phyloP scores from a whole-genome alignment of 768 basidiomycete species.

The Leccinum subgranulosum region DNA sequence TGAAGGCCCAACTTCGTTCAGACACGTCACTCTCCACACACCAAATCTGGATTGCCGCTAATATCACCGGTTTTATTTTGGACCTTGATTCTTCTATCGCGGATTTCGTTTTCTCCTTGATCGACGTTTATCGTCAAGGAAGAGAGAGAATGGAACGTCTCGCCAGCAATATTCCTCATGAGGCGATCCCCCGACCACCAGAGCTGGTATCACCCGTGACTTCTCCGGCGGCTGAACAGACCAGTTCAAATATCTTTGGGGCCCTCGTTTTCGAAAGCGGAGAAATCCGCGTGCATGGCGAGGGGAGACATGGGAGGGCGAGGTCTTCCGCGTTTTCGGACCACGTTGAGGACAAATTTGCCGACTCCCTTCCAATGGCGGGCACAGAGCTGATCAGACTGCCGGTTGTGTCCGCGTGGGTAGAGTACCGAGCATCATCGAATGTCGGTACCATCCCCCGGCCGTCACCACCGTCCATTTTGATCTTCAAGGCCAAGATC shows the following conservation, averaged over 20 bases:
- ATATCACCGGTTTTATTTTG: conserved; percentile 80
- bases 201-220: conserved; percentile 4
- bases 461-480: conserved; percentile 48
- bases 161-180: conserved; percentile 51
- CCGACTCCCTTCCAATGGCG: conserved; percentile 47
- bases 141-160: conserved; percentile 73
- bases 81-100: conserved; percentile 82
- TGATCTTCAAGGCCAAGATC: conserved; percentile 85
- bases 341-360: conserved; percentile 50
- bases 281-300: conserved; percentile 70
- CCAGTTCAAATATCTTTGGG: conserved; percentile 59
- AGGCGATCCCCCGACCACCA: not conserved
- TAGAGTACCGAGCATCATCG: conserved; percentile 69
- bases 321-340: conserved; percentile 38
- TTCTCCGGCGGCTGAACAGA: conserved; percentile 22
- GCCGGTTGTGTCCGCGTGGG: conserved; percentile 78
- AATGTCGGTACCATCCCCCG: conserved; percentile 35
- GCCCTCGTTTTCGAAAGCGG: conserved; percentile 83
- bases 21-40: conserved; percentile 46
- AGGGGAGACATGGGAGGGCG: conserved; percentile 38
- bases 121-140: conserved; percentile 82
- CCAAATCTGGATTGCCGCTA: conserved; percentile 60
- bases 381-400: conserved; percentile 65
- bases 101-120: conserved; percentile 72
- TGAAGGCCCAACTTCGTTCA: conserved; percentile 71